A percentile compares a stretch with the other conserved stretches of the same genome.
Conservation (phyloP, 441 rosid genomes). For the Oxalis stricta region DNA sequence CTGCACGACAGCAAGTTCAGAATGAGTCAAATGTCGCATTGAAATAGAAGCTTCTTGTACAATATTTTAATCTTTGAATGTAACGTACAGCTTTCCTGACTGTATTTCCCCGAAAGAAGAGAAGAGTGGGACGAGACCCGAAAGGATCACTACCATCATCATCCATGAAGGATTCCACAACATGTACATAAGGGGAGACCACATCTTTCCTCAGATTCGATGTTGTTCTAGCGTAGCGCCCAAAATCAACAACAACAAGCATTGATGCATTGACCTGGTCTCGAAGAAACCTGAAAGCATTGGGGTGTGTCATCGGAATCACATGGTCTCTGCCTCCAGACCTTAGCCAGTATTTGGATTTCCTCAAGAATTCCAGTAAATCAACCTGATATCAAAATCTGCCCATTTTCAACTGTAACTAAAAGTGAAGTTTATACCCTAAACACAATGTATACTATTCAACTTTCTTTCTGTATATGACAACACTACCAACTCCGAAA, state of each 20-base stretch:
- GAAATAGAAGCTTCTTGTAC: not conserved
- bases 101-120: slow-evolving; percentile 89
- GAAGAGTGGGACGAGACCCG: slow-evolving; percentile 50
- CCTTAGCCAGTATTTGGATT: slow-evolving; percentile 71
- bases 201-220: slow-evolving; percentile 82
- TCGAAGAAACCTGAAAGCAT: slow-evolving; percentile 69
- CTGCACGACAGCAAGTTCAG: slow-evolving; percentile 23
- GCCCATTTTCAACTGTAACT: slow-evolving; percentile 4
- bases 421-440: not conserved
- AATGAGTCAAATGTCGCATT: slow-evolving; percentile 8
- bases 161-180: slow-evolving; percentile 37
- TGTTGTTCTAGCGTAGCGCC: slow-evolving; percentile 74
- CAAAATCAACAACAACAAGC: slow-evolving; percentile 77
- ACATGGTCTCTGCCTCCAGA: slow-evolving; percentile 72
- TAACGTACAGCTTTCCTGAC: slow-evolving; percentile 86
- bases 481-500: no score
- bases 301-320: slow-evolving; percentile 84
- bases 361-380: slow-evolving; percentile 48
- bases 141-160: slow-evolving; percentile 69
- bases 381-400: slow-evolving; percentile 48
- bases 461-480: no score
- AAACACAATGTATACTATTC: no score
- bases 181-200: slow-evolving; percentile 83
- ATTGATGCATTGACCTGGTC: slow-evolving; percentile 61
- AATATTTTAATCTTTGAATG: not conserved